Base-by-base conservation (phyloP, 345 rosid genomes). In the Leavenworthia alabamica region DNA sequence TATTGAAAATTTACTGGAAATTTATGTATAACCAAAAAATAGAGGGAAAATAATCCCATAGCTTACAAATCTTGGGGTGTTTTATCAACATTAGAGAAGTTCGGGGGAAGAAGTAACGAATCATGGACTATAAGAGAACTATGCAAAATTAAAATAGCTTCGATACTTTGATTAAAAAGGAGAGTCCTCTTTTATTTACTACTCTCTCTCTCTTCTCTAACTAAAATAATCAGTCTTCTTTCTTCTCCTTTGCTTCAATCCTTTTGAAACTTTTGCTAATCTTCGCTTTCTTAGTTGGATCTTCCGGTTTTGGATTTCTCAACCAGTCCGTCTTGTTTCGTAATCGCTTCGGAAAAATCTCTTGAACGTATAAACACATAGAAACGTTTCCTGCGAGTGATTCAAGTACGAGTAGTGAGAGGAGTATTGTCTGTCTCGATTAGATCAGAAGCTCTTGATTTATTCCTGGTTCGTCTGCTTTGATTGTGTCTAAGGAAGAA, bases 161-260 rank as follows among this genome's bases (percentile, higher is more conserved):
- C 41, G 7, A 10, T 31, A 8, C 15, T 10, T 17, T 32, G 9
- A 31, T 10, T 17, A 15, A 29, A 29, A n/a, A n/a, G n/a, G n/a
- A n/a, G 41, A 31, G 57, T 52, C 41, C 10, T 28, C 5, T 33
- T 31, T 69, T 43, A 44, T 53, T 69, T 8, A 24, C 56, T 35
- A 4, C 24, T 29, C 59, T 8, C 52, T 5, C 14, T 44, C 37
- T 48, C 24, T 3, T 16, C 8, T 9, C 9, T 22, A 52, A 31
- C 33, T 60, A 39, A 20, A 20, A n/a, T 45, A 47, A 24, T 23
- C 51, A 47, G 15, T 23, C 51, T 46, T 22, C 8, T 42, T 36
- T 28, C 36, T 52, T 16, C 19, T 46, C 51, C 33, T 61, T 53
- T 9, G 57, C 51, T 45, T 62, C 28, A 48, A 24, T 61, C 56